Evolutionary conservation across 1,284 basidiomycete genomes (phyloP), one percentile per base, ranked within the genome.

Genomic region (Ganoderma sp.): DNA sequence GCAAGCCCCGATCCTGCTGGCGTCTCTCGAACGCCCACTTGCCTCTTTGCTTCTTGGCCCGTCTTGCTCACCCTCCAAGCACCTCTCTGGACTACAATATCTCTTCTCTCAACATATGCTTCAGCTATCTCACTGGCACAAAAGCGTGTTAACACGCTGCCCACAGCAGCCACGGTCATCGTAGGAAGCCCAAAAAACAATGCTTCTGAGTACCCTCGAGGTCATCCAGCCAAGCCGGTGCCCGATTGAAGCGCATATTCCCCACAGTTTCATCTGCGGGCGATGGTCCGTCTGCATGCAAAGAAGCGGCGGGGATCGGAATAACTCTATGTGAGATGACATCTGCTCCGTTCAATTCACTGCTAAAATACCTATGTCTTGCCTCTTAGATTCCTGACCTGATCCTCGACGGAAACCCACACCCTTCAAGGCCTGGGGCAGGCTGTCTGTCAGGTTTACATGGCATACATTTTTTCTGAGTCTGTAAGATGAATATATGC

Each of bases 141-240:
- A 52, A 22, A 22, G 4, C 0, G 25, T 3, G 3, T 25, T 25
- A 25, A 12, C 22, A 52, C 25, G 48, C 22, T n/a, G 48, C 48
- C 22, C 22, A 25, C 2, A 52, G 48, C 12, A 22, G 48, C 48
- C 48, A 52, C 22, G 48, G 22, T 52, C 22, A 10, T 34, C 52
- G 52, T 56, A 56, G 17, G 52, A 56, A 56, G 52, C 32, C 17
- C 32, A 15, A 34, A 56, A 56, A 19, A 9, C 7, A 34, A 14
- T 28, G 17, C 52, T 56, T 56, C 52, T 34, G 52, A 56, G 52
- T 56, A 56, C 52, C 52, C 52, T 56, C 52, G 28, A 56, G 28
- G 52, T 56, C 6, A 56, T 28, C 52, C 52, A 34, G 52, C 28
- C 28, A 9, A 19, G 25, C 52, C 5, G 32, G 9, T 19, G 52